Evolutionary conservation across 2,329 filamentous ascomycete species (phyloP).

Genomic region (Hymenoscyphus repandus): DNA sequence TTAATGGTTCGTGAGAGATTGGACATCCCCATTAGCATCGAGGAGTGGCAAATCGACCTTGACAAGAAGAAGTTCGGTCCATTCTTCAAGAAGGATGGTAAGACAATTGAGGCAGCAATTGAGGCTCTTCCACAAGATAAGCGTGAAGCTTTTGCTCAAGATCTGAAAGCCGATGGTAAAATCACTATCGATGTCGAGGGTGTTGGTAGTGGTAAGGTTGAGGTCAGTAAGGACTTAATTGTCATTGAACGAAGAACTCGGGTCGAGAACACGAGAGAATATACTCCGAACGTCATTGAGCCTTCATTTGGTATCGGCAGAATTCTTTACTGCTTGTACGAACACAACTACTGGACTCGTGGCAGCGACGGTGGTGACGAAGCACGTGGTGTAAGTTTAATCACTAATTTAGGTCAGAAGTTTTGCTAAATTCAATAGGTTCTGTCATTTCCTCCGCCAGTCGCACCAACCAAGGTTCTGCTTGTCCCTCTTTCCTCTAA

Average conservation of each 20-base stretch:
- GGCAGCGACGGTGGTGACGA: constrained; percentile 66
- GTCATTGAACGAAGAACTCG: constrained; percentile 79
- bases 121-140: constrained; percentile 66
- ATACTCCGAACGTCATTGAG: constrained; percentile 93
- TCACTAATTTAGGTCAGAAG: not conserved
- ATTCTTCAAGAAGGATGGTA: constrained; percentile 90
- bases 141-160: constrained; percentile 72
- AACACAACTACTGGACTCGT: constrained; percentile 94
- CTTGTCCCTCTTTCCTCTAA: constrained; percentile 85
- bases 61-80: constrained; percentile 97
- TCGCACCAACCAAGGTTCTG: constrained; percentile 94
- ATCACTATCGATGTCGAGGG: constrained; percentile 69
- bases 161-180: constrained; percentile 68
- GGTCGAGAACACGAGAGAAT: constrained; percentile 80
- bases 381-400: constrained; percentile 70
- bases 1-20: constrained; percentile 80
- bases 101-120: constrained; percentile 75
- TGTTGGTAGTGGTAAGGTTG: constrained; percentile 65
- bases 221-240: constrained; percentile 74
- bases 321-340: constrained; percentile 87
- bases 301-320: constrained; percentile 96
- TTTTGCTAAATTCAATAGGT: constrained; percentile 41
- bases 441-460: constrained; percentile 66
- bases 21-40: constrained; percentile 69
- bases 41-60: constrained; percentile 83